Evolutionary conservation across 106 monocot species (phyloP).

Genomic region (Ottelia alismoides): DNA sequence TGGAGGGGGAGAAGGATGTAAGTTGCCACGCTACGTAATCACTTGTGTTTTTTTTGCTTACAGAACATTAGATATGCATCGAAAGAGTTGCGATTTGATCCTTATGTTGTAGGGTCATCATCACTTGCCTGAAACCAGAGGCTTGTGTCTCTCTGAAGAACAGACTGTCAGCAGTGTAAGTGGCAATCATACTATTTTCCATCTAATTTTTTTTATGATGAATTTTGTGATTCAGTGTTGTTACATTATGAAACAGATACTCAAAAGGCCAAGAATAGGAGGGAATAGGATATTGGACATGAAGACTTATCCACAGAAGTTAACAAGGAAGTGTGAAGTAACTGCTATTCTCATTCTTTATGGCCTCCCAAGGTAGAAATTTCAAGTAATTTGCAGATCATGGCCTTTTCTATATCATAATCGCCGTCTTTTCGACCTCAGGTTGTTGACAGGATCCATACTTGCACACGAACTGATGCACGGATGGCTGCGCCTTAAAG

Average conservation of each 20-base stretch:
- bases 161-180: conserved; percentile 90
- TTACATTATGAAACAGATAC: conserved; percentile 41
- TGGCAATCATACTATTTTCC: conserved; percentile 1
- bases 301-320: conserved; percentile 66
- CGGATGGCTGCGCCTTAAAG: background rate
- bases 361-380: conserved; percentile 68
- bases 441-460: background rate
- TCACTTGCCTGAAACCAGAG: conserved; percentile 94
- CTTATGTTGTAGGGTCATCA: conserved; percentile 44
- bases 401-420: too few relatives aligned
- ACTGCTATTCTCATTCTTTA: conserved; percentile 87
- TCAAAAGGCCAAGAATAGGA: conserved; percentile 58
- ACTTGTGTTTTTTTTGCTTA: too few relatives aligned
- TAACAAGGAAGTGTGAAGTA: conserved; percentile 71
- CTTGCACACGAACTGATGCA: background rate
- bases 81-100: background rate
- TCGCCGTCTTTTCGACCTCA: too few relatives aligned
- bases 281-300: conserved; percentile 46
- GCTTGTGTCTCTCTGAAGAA: conserved; percentile 90
- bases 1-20: conserved; percentile 97
- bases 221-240: background rate
- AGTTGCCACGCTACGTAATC: too few relatives aligned
- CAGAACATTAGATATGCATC: background rate
- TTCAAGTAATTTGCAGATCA: too few relatives aligned
- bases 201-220: background rate